Percentiles rank a stretch among this genome's conserved stretches.
These are phyloP conservation scores for Pseudognaphalium luteoalbum DNA, from an alignment of 129 eudicot genomes.

Conservation along the genomic window DNA sequence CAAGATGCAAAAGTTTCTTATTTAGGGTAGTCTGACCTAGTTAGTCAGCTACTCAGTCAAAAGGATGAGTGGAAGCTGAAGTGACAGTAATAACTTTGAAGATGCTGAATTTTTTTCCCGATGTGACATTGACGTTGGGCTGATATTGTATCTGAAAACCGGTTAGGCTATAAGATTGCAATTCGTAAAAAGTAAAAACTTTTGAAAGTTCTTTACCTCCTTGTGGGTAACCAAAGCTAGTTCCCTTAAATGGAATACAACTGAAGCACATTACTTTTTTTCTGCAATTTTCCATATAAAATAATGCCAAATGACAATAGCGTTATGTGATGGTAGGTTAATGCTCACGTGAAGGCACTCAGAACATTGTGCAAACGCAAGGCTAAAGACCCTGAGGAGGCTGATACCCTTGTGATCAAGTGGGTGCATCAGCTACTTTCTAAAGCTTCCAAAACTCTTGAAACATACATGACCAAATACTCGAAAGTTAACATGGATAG, in stretches of 20 bases:
- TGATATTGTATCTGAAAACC: no score
- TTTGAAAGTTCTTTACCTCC: neutral
- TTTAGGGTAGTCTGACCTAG: no score
- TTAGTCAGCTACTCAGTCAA: no score
- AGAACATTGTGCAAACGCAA: slow-evolving; percentile 74
- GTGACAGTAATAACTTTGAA: neutral
- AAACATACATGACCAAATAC: slow-evolving; percentile 55
- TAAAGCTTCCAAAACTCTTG: slow-evolving; percentile 65
- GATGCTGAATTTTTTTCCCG: no score
- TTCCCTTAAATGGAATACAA: neutral
- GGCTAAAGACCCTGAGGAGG: slow-evolving; percentile 69
- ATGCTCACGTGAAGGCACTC: slow-evolving; percentile 94
- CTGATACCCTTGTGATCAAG: slow-evolving; percentile 66
- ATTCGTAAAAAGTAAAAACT: no score
- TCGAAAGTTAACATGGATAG: slow-evolving; percentile 41
- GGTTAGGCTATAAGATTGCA: neutral
- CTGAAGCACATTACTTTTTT: neutral
- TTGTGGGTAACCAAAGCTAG: no score
- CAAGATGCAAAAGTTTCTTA: neutral
- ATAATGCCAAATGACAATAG: neutral
- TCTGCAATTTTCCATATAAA: neutral
- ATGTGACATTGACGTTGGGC: no score
- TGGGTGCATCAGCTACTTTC: slow-evolving; percentile 73
- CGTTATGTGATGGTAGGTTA: slow-evolving; percentile 53
- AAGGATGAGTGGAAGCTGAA: no score